Evolutionary conservation across 1,139 yeast genomes (phyloP), one percentile per base, ranked within the genome.

Genomic region (Suhomyces panamericanus): DNA sequence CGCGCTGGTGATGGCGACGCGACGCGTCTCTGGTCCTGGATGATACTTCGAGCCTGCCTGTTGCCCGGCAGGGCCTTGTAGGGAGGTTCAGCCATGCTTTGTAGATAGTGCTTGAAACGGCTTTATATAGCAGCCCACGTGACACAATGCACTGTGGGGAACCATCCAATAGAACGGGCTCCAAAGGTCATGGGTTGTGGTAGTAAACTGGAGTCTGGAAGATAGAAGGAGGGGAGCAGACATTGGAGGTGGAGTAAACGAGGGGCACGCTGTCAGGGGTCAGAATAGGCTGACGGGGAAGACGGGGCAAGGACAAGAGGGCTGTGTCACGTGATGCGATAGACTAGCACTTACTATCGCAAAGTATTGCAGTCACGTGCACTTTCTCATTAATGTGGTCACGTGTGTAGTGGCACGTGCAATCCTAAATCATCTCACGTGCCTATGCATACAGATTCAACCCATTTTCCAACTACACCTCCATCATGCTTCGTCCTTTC

Each of bases 1-100:
- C 74, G 58, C 9, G 62, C 39, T 3, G 73, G 71, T 11, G 67
- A 57, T 2, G 73, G 71, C 44, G 70, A 66, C 5, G 55, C 40
- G 10, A 59, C 44, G 17, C 68, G 47, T 7, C 46, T 42, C n/a
- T 29, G 38, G 29, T 35, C 42, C 32, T n/a, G 42, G 15, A 35
- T 24, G 28, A 43, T 12, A 15, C 22, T 26, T 15, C 41, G 20
- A 4, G 44, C 38, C 13, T 40, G 28, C 27, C 38, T 31, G 28
- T 27, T 24, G 16, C 47, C 33, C n/a, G 45, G 42, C 34, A 41
- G 33, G 22, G 46, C 31, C 40, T 26, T 28, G 32, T 42, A 37
- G 31, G 30, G 44, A 22, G 42, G 38, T 20, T 37, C 44, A 14
- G 41, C 31, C 44, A 42, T 42, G 39, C 10, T 20, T 14, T 12